Conservation (phyloP, 345 rosid species). For the Acer yangbiense region DNA sequence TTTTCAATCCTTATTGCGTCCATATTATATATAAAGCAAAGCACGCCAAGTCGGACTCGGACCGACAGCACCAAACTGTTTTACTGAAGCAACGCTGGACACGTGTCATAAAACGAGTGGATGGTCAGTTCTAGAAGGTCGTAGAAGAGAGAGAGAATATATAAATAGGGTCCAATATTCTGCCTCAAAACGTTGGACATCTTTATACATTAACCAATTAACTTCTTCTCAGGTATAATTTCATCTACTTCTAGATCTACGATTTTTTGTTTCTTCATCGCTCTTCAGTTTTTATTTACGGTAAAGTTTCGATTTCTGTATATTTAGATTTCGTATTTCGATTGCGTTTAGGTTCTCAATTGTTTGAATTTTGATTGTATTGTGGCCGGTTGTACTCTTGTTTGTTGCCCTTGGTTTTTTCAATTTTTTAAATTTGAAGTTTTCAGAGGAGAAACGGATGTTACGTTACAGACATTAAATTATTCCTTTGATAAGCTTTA, state of each 20-base stretch:
- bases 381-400: too few species aligned
- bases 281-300: too few species aligned
- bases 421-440: too few species aligned
- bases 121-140: slow-evolving; percentile 43
- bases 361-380: too few species aligned
- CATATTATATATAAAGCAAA: background rate
- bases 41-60: background rate
- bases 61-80: background rate
- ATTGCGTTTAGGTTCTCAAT: background rate
- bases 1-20: too few species aligned
- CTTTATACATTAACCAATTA: too few species aligned
- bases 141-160: slow-evolving; percentile 29
- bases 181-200: too few species aligned
- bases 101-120: slow-evolving; percentile 45
- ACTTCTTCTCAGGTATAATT: slow-evolving; percentile 23
- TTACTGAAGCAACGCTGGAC: background rate
- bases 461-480: too few species aligned
- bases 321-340: background rate
- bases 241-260: background rate
- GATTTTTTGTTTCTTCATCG: background rate
- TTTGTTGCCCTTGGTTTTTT: too few species aligned
- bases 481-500: too few species aligned
- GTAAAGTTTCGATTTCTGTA: too few species aligned
- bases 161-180: background rate
- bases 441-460: too few species aligned